Percentiles rank a stretch among this genome's conserved stretches.
Conservation (phyloP, 345 rosid species). For the Boechera retrofracta region DNA sequence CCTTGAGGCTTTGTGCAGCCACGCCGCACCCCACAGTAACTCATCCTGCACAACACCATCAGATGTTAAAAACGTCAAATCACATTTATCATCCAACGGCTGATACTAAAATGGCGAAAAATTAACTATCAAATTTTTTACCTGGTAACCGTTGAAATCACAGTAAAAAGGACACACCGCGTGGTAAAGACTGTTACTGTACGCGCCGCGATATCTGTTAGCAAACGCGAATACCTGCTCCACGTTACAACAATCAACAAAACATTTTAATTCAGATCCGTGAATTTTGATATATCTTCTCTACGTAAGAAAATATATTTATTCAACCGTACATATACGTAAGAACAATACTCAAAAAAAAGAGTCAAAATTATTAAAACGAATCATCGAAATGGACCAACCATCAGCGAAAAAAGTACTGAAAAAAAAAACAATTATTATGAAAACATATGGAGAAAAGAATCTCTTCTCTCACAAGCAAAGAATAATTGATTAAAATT, state of each 20-base stretch:
- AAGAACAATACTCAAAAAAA: not conserved
- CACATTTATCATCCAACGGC: slow-evolving; percentile 14
- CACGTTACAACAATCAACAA: slow-evolving; percentile 6
- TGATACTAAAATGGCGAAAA: slow-evolving; percentile 23
- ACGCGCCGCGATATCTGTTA: slow-evolving; percentile 85
- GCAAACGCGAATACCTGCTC: slow-evolving; percentile 90
- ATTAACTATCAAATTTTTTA: slow-evolving; percentile 34
- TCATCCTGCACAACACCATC: slow-evolving; percentile 65
- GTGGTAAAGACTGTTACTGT: slow-evolving; percentile 65
- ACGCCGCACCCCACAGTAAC: slow-evolving; percentile 95
- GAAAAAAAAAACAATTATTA: slow-evolving; percentile 18
- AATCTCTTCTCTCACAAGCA: slow-evolving; percentile 45
- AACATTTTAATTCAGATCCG: slow-evolving; percentile 28
- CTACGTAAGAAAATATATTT: slow-evolving; percentile 31
- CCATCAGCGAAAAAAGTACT: slow-evolving; percentile 33
- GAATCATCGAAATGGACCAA: slow-evolving; percentile 37
- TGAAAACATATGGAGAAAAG: slow-evolving; percentile 24
- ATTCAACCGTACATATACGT: slow-evolving; percentile 41
- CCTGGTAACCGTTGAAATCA: slow-evolving; percentile 92
- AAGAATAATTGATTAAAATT: slow-evolving; percentile 35
- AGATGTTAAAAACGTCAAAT: not conserved
- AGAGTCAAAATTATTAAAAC: slow-evolving; percentile 15
- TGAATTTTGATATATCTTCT: slow-evolving; percentile 30
- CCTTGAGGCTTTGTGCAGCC: slow-evolving; percentile 93
- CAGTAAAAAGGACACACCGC: slow-evolving; percentile 98